These are phyloP conservation scores for Magnaporthiopsis poae DNA, from an alignment of 2,329 filamentous ascomycete genomes.

Conservation along the genomic window DNA sequence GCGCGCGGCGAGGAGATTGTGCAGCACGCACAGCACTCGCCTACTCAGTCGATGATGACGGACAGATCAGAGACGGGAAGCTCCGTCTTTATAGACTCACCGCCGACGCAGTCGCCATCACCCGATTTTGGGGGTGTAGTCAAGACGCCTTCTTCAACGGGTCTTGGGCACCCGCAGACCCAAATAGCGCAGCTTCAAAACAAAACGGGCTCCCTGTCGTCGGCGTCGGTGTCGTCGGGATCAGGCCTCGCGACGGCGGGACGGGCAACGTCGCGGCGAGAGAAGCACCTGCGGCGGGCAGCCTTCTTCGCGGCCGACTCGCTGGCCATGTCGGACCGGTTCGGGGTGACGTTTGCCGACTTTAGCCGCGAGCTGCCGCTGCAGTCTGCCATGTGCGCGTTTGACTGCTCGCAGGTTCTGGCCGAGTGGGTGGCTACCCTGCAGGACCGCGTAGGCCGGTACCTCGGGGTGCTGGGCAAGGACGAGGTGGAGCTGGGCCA, in stretches of 20 bases:
- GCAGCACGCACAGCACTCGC: slow-evolving; percentile 53
- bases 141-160: slow-evolving; percentile 23
- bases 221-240: neutral
- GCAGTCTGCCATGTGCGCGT: slow-evolving; percentile 82
- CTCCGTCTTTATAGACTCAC: slow-evolving; percentile 41
- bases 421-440: slow-evolving; percentile 90
- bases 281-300: slow-evolving; percentile 84
- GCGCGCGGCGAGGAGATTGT: slow-evolving; percentile 66
- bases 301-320: slow-evolving; percentile 92
- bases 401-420: slow-evolving; percentile 87
- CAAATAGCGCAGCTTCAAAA: slow-evolving; percentile 16
- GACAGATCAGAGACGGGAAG: slow-evolving; percentile 38
- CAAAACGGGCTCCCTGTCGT: neutral
- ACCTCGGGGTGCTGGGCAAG: slow-evolving; percentile 75
- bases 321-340: slow-evolving; percentile 74
- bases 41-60: slow-evolving; percentile 33
- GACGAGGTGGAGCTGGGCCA: slow-evolving; percentile 70
- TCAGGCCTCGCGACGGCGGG: slow-evolving; percentile 12
- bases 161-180: slow-evolving; percentile 17
- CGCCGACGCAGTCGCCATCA: slow-evolving; percentile 40
- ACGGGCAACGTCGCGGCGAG: slow-evolving; percentile 56
- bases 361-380: slow-evolving; percentile 77
- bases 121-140: slow-evolving; percentile 31
- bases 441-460: slow-evolving; percentile 85
- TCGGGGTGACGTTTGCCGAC: slow-evolving; percentile 77